These are phyloP conservation scores for Ordospora pajunii DNA, from an alignment of 371 early-diverging fungal species.

Conservation along the genomic window DNA sequence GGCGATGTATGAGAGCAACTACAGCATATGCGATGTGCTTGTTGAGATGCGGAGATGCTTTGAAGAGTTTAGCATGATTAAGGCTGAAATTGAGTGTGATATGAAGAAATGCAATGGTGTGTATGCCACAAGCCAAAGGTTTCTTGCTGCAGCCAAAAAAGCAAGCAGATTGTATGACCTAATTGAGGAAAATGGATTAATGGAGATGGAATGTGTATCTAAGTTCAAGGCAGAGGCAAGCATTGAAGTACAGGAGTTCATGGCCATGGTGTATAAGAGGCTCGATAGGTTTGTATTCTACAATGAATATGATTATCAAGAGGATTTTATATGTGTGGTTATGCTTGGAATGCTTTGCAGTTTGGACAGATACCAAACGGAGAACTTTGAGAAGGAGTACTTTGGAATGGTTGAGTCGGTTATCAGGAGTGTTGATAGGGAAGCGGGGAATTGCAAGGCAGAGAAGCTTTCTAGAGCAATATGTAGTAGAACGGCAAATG, in stretches of 20 bases:
- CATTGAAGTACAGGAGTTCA: conserved; percentile 1
- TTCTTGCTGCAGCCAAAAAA: background rate
- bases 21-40: conserved; percentile 21
- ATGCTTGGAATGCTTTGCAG: background rate
- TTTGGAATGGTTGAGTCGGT: conserved; percentile 10
- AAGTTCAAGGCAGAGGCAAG: conserved; percentile 6
- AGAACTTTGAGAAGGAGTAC: conserved; percentile 14
- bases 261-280: background rate
- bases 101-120: background rate
- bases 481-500: background rate
- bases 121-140: background rate
- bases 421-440: background rate
- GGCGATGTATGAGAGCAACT: conserved; percentile 18
- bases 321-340: conserved; percentile 22
- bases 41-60: conserved; percentile 10
- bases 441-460: background rate
- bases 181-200: conserved; percentile 19
- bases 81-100: background rate
- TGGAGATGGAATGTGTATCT: conserved; percentile 7
- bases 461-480: background rate
- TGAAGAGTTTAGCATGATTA: conserved; percentile 9
- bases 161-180: conserved; percentile 7
- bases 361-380: conserved; percentile 12
- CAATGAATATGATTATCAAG: conserved; percentile 32
- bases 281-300: conserved; percentile 30